These are phyloP conservation scores for Knoxdaviesia proteae DNA, from an alignment of 2,329 filamentous ascomycete genomes.

Conservation along the genomic window DNA sequence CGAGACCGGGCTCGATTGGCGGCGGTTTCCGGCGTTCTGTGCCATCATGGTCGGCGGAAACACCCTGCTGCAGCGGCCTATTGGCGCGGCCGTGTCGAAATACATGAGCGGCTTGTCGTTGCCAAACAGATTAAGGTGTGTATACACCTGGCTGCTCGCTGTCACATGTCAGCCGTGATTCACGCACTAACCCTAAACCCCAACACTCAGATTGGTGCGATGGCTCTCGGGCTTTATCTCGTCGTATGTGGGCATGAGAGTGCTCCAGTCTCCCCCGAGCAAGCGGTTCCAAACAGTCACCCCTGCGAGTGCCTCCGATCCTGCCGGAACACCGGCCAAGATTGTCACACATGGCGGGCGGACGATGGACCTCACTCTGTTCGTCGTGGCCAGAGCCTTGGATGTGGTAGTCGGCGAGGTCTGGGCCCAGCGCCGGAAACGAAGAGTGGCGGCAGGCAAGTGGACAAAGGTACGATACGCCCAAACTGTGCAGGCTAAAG, in stretches of 20 bases:
- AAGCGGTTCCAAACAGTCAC: slow-evolving; percentile 18
- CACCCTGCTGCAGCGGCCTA: slow-evolving; percentile 35
- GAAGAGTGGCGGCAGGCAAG: slow-evolving; percentile 20
- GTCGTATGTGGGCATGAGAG: slow-evolving; percentile 32
- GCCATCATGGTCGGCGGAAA: slow-evolving; percentile 37
- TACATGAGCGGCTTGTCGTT: neutral
- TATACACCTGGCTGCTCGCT: neutral
- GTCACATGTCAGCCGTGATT: neutral
- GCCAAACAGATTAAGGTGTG: neutral
- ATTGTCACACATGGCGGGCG: slow-evolving; percentile 32
- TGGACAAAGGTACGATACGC: slow-evolving; percentile 23
- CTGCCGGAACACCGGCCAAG: too few species aligned
- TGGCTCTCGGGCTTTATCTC: slow-evolving; percentile 38
- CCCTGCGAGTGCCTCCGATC: neutral
- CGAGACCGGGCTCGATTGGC: slow-evolving; percentile 27
- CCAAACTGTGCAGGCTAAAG: neutral
- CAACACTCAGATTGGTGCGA: slow-evolving; percentile 8
- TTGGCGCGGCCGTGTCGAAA: neutral
- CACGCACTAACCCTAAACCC: neutral
- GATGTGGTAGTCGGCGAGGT: slow-evolving; percentile 48
- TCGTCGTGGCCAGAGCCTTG: slow-evolving; percentile 48
- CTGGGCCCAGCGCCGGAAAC: slow-evolving; percentile 32
- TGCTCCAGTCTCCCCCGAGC: slow-evolving; percentile 23
- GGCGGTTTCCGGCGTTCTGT: slow-evolving; percentile 42
- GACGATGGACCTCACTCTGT: slow-evolving; percentile 68